phyloP scores from a whole-genome alignment of 164 flowering plant species.

The Houttuynia cordata region DNA sequence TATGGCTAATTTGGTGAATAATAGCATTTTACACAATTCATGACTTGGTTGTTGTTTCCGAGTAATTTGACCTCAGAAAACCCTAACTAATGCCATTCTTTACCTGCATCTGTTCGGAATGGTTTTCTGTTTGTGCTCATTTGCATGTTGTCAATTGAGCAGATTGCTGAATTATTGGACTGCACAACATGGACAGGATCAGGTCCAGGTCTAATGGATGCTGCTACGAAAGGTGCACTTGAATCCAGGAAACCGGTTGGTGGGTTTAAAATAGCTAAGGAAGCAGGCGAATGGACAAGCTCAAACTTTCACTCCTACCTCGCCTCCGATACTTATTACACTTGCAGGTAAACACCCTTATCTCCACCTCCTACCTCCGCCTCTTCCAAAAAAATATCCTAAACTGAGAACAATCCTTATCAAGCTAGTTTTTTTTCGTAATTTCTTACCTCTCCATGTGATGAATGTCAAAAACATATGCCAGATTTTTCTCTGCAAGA shows the following conservation, averaged over 20 bases:
- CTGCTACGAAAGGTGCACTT: slow-evolving; percentile 75
- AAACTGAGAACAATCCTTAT: too few relatives aligned
- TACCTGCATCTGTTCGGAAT: background rate
- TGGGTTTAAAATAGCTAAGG: slow-evolving; percentile 80
- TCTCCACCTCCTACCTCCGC: too few relatives aligned
- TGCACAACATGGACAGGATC: slow-evolving; percentile 94
- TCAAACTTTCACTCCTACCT: slow-evolving; percentile 72
- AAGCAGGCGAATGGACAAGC: slow-evolving; percentile 87
- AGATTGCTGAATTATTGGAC: slow-evolving; percentile 69
- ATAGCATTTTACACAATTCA: too few relatives aligned
- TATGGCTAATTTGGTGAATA: too few relatives aligned
- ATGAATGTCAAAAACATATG: background rate
- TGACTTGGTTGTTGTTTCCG: too few relatives aligned
- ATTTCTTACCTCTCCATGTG: background rate
- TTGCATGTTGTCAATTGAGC: slow-evolving; percentile 3
- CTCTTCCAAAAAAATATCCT: too few relatives aligned
- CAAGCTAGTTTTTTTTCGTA: background rate
- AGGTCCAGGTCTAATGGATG: slow-evolving; percentile 99
- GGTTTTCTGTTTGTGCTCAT: background rate
- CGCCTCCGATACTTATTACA: slow-evolving; percentile 64
- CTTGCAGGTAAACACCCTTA: slow-evolving; percentile 59
- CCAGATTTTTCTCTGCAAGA: slow-evolving; percentile 91
- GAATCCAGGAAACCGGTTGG: slow-evolving; percentile 76
- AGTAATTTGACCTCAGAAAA: background rate
- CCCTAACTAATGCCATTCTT: too few relatives aligned